These are phyloP conservation scores for Biscogniauxia sp. DNA, from an alignment of 2,329 filamentous ascomycete species.

Conservation along the genomic window DNA sequence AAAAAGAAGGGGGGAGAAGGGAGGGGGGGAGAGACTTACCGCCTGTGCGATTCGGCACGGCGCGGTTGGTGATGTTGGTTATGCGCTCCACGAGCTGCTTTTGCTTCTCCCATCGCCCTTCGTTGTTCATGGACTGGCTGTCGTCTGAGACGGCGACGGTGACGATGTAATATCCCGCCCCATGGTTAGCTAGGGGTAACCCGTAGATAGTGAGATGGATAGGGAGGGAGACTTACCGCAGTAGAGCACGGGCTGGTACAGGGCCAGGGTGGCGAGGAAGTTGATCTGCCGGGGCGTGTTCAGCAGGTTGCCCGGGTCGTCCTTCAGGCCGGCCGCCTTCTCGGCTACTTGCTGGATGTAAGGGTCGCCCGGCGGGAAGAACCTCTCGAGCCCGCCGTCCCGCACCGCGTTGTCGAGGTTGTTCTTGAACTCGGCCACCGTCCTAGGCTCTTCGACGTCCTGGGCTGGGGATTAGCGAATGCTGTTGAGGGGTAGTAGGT, in stretches of 20 bases:
- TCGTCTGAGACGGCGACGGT: too few relatives aligned
- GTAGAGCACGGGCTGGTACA: conserved; percentile 18
- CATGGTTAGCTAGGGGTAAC: background rate
- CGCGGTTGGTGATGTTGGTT: conserved; percentile 9
- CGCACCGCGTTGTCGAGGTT: conserved; percentile 10
- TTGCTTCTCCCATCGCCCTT: conserved; percentile 13
- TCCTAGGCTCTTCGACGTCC: conserved; percentile 12
- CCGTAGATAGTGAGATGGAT: background rate
- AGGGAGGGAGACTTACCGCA: conserved; percentile 10
- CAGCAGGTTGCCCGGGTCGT: conserved; percentile 13
- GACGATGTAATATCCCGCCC: background rate
- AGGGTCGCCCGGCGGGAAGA: conserved; percentile 12
- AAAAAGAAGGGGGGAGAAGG: too few relatives aligned
- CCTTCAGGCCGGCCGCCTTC: conserved; percentile 11
- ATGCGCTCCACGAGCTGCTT: conserved; percentile 15
- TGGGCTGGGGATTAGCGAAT: background rate
- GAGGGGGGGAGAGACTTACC: too few relatives aligned
- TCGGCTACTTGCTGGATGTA: conserved; percentile 16
- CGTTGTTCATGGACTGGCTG: conserved; percentile 17
- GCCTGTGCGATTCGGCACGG: conserved; percentile 12
- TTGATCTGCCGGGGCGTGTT: conserved; percentile 17
- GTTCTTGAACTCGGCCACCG: conserved; percentile 9
- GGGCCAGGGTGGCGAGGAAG: conserved; percentile 15
- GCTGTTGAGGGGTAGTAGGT: background rate
- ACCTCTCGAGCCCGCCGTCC: conserved; percentile 11